A percentile compares a stretch with the other conserved stretches of the same genome.
Evolutionary conservation across 2,329 filamentous ascomycete species (phyloP).

Genomic region (Phaeoacremonium minimum): DNA sequence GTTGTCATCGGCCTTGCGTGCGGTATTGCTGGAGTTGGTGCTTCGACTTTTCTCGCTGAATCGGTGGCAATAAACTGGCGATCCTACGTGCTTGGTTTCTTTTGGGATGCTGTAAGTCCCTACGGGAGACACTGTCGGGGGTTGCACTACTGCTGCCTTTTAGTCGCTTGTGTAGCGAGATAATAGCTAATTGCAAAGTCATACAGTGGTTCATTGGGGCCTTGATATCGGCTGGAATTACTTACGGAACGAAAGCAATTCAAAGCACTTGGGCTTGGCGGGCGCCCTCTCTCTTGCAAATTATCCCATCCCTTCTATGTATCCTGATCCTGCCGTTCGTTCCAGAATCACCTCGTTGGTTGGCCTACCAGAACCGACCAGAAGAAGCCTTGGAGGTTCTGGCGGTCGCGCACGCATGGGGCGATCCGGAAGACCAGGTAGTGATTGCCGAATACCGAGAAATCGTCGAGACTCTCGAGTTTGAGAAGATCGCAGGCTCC

Average conservation of each 20-base stretch:
- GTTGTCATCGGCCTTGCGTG: conserved; percentile 44
- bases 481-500: conserved; percentile 23
- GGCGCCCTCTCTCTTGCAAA: conserved; percentile 33
- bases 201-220: conserved; percentile 23
- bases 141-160: too few relatives aligned
- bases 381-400: conserved; percentile 35
- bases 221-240: conserved; percentile 42
- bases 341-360: conserved; percentile 43
- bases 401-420: conserved; percentile 37
- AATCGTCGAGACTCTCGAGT: conserved; percentile 16
- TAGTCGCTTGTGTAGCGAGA: too few relatives aligned
- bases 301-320: conserved; percentile 17
- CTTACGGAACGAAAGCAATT: conserved; percentile 31
- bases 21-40: conserved; percentile 34
- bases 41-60: conserved; percentile 42
- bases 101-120: conserved; percentile 22
- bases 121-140: too few relatives aligned
- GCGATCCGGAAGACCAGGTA: conserved; percentile 30
- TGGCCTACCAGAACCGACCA: conserved; percentile 31
- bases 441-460: conserved; percentile 17
- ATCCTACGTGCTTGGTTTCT: conserved; percentile 33
- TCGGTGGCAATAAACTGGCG: conserved; percentile 38
- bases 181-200: too few relatives aligned
- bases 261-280: conserved; percentile 37
- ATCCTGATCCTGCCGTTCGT: conserved; percentile 31